Conservation (phyloP, 2,329 filamentous ascomycete species). For the Scytalidium lignicola region DNA sequence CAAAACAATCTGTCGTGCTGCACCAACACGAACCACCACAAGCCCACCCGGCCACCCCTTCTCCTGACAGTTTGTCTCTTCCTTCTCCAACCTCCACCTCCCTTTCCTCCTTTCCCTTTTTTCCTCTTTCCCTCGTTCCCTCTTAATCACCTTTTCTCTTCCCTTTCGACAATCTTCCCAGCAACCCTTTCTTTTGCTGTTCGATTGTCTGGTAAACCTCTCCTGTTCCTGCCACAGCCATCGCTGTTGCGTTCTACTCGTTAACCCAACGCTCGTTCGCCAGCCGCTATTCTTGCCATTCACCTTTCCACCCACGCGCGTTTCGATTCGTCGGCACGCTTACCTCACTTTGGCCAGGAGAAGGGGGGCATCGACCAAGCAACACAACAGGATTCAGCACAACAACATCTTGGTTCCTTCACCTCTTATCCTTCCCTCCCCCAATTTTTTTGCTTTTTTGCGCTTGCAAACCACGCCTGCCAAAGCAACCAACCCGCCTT, state of each 20-base stretch:
- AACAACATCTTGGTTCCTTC: constrained; percentile 4
- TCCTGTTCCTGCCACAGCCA: neutral
- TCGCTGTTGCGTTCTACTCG: neutral
- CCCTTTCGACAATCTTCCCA: constrained; percentile 1
- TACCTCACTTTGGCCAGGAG: constrained; percentile 12
- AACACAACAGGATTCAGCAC: constrained; percentile 10
- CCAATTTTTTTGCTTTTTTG: neutral
- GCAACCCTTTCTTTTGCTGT: neutral
- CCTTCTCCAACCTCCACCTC: constrained; percentile 9
- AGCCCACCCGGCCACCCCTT: neutral
- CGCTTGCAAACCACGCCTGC: too few relatives aligned
- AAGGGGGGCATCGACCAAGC: constrained; percentile 20
- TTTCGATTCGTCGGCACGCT: neutral
- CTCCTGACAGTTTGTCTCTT: constrained; percentile 7
- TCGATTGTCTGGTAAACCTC: neutral
- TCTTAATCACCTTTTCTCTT: constrained; percentile 8
- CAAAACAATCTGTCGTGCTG: neutral
- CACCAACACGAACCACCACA: neutral
- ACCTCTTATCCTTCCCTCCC: constrained; percentile 1
- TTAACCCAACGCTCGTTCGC: neutral
- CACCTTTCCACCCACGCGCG: neutral
- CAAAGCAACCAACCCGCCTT: neutral
- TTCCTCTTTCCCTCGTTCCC: constrained; percentile 4
- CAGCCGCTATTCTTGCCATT: neutral
- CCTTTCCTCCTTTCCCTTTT: too few relatives aligned